These are phyloP conservation scores for Coprinellus micaceus DNA, from an alignment of 768 basidiomycete species.

Conservation along the genomic window DNA sequence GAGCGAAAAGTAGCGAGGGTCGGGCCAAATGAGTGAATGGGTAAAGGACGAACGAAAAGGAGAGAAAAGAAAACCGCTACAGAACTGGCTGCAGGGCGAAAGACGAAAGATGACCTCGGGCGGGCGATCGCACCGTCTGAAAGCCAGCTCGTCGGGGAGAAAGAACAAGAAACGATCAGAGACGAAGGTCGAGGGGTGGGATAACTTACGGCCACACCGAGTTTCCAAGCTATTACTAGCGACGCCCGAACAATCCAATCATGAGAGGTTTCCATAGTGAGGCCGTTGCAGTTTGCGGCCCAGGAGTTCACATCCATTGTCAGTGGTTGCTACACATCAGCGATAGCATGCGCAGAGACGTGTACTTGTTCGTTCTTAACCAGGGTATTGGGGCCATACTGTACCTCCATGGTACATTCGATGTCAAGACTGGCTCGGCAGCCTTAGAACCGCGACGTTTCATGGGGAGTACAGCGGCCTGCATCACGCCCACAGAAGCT, in stretches of 20 bases:
- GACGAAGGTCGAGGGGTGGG: neutral
- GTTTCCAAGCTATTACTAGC: neutral
- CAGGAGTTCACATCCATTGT: neutral
- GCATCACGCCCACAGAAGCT: too few species aligned
- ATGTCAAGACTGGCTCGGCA: too few species aligned
- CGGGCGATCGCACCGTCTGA: constrained; percentile 1
- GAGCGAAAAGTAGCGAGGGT: neutral
- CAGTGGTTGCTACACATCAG: neutral
- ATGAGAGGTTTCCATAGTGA: neutral
- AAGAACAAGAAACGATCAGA: neutral
- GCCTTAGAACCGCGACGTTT: too few species aligned
- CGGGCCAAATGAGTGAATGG: neutral
- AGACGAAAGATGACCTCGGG: neutral
- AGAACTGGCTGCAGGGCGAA: constrained; percentile 10
- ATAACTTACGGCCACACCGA: neutral
- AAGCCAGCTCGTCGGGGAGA: neutral
- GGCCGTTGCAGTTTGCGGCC: neutral
- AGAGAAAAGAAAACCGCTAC: neutral
- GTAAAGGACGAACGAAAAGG: neutral
- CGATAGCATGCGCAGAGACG: too few species aligned
- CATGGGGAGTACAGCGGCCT: too few species aligned
- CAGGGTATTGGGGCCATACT: too few species aligned
- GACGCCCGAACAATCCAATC: neutral
- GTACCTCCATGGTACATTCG: too few species aligned
- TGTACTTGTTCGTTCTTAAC: too few species aligned